Conservation (phyloP, 208 protist genomes). For the Crithidia sp. region DNA sequence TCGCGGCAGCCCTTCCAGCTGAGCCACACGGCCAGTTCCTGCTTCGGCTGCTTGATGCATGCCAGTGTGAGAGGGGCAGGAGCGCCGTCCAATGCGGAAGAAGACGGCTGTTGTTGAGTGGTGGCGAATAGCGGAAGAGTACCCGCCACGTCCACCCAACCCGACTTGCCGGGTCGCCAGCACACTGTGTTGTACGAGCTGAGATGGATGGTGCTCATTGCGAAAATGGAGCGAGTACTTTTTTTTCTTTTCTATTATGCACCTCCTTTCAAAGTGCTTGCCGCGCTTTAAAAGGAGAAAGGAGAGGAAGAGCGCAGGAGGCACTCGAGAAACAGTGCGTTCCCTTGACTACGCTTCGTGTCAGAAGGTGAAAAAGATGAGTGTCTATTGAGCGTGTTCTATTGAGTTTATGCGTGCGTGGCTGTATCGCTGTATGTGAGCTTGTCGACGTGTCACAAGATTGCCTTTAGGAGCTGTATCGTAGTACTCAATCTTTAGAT, state of each 20-base stretch:
- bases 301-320: too few relatives aligned
- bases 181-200: conserved; percentile 26
- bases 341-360: too few relatives aligned
- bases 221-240: neutral
- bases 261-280: neutral
- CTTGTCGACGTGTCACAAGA: too few relatives aligned
- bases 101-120: neutral
- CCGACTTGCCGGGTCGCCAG: conserved; percentile 22
- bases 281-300: too few relatives aligned
- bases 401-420: too few relatives aligned
- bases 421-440: too few relatives aligned
- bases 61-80: conserved; percentile 3
- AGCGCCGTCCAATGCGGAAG: neutral
- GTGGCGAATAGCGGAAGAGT: neutral
- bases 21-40: conserved; percentile 23
- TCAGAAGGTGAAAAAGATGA: too few relatives aligned
- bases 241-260: neutral
- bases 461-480: too few relatives aligned
- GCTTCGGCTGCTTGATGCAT: conserved; percentile 30
- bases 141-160: conserved; percentile 16
- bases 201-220: conserved; percentile 20
- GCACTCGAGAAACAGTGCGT: too few relatives aligned
- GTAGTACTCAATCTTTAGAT: too few relatives aligned
- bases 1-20: conserved; percentile 17
- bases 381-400: too few relatives aligned